Conservation (phyloP, 768 basidiomycete species). For the Astraeus odoratus region DNA sequence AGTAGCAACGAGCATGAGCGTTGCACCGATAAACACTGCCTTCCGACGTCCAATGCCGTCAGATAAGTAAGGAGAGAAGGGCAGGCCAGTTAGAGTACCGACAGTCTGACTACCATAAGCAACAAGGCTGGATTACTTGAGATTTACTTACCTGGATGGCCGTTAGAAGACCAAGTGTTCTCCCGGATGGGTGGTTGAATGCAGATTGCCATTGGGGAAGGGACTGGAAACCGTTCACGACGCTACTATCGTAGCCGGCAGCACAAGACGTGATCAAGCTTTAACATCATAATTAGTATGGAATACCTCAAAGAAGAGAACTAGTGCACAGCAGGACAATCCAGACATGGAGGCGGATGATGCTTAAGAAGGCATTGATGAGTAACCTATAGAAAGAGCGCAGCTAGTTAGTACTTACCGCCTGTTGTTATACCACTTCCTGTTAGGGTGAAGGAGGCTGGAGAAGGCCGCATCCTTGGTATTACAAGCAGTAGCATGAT, state of each 20-base stretch:
- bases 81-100: slow-evolving; percentile 59
- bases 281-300: background rate
- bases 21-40: slow-evolving; percentile 64
- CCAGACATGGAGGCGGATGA: slow-evolving; percentile 63
- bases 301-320: background rate
- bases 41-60: no score
- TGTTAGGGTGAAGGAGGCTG: slow-evolving; percentile 54
- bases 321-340: slow-evolving; percentile 54
- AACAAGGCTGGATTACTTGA: background rate
- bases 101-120: slow-evolving; percentile 47
- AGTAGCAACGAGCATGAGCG: slow-evolving; percentile 61
- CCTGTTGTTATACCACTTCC: no score
- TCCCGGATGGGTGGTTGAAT: slow-evolving; percentile 57
- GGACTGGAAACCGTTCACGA: slow-evolving; percentile 77
- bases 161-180: slow-evolving; percentile 62
- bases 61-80: slow-evolving; percentile 64
- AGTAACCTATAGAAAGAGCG: background rate
- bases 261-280: slow-evolving; percentile 72
- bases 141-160: slow-evolving; percentile 57
- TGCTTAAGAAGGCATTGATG: slow-evolving; percentile 25
- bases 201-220: slow-evolving; percentile 55
- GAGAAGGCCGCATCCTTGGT: slow-evolving; percentile 31
- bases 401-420: slow-evolving; percentile 23
- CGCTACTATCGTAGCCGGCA: slow-evolving; percentile 69
- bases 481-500: slow-evolving; percentile 33